phyloP scores from a whole-genome alignment of 1,284 basidiomycete species.

The Boletus mariae region DNA sequence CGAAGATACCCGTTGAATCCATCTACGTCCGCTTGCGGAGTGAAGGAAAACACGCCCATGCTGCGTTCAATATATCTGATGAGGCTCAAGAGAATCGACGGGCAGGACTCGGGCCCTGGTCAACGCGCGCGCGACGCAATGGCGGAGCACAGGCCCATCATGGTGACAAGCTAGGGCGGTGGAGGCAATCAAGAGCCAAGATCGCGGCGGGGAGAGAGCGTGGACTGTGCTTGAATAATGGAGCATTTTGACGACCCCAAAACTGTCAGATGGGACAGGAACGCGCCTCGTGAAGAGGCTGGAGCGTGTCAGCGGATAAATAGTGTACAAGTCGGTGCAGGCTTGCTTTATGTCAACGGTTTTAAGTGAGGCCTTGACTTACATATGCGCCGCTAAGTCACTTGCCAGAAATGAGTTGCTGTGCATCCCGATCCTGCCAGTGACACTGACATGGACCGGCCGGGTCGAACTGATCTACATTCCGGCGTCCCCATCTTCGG shows the following conservation, averaged over 20 bases:
- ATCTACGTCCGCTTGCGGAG: constrained; percentile 12
- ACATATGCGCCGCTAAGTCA: not conserved
- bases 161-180: constrained; percentile 10
- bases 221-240: not conserved
- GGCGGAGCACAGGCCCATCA: constrained; percentile 6
- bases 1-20: constrained; percentile 12
- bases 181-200: constrained; percentile 3
- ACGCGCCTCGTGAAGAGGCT: constrained; percentile 21
- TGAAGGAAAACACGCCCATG: constrained; percentile 17
- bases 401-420: constrained; percentile 1
- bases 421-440: constrained; percentile 8
- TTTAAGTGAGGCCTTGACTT: constrained; percentile 1
- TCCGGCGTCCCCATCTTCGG: constrained; percentile 3
- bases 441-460: not conserved
- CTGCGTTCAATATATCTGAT: constrained; percentile 10
- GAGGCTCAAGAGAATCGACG: constrained; percentile 10
- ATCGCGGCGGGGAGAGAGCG: not conserved
- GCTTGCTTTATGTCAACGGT: constrained; percentile 31
- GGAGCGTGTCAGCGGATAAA: constrained; percentile 14
- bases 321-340: not conserved
- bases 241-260: constrained; percentile 23
- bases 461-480: constrained; percentile 20
- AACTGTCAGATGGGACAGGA: constrained; percentile 31
- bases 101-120: constrained; percentile 17
- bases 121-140: constrained; percentile 10